Conservation (phyloP, 2,329 filamentous ascomycete species). For the Sodiomyces alkalinus region DNA sequence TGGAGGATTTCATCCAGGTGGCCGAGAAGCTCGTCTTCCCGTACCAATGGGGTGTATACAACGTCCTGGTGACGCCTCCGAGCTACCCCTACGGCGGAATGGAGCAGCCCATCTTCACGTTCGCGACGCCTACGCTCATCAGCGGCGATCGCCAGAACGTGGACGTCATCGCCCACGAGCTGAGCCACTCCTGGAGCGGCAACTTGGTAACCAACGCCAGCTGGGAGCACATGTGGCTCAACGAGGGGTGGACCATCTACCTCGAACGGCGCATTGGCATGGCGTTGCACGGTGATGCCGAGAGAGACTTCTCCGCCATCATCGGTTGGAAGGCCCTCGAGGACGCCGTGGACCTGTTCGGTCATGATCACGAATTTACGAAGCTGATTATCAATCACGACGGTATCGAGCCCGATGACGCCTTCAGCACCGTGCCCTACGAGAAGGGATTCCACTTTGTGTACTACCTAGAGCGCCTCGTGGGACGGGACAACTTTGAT, state of each 20-base stretch:
- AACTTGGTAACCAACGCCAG: slow-evolving; percentile 6
- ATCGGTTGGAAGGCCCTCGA: slow-evolving; percentile 87
- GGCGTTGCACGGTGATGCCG: slow-evolving; percentile 63
- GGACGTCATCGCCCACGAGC: slow-evolving; percentile 81
- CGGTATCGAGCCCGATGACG: slow-evolving; percentile 86
- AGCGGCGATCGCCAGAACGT: slow-evolving; percentile 83
- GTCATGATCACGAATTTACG: slow-evolving; percentile 79
- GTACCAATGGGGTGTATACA: slow-evolving; percentile 92
- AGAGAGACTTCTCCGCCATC: slow-evolving; percentile 88
- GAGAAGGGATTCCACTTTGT: slow-evolving; percentile 95
- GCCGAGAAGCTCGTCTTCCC: slow-evolving; percentile 72
- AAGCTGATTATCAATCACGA: slow-evolving; percentile 79
- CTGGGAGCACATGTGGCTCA: slow-evolving; percentile 33
- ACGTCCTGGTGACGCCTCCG: slow-evolving; percentile 76
- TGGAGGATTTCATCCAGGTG: slow-evolving; percentile 79
- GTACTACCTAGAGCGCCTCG: slow-evolving; percentile 73
- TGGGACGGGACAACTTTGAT: slow-evolving; percentile 80
- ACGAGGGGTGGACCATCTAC: slow-evolving; percentile 86
- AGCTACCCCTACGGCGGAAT: slow-evolving; percentile 84
- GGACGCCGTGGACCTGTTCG: slow-evolving; percentile 66
- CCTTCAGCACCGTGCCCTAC: slow-evolving; percentile 84
- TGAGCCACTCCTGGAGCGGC: slow-evolving; percentile 6
- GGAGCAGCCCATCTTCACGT: slow-evolving; percentile 92
- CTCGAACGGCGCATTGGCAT: slow-evolving; percentile 75
- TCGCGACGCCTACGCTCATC: slow-evolving; percentile 88